These are phyloP conservation scores for Friedmanniomyces simplex DNA, from an alignment of 495 filamentous ascomycete species.

Conservation along the genomic window DNA sequence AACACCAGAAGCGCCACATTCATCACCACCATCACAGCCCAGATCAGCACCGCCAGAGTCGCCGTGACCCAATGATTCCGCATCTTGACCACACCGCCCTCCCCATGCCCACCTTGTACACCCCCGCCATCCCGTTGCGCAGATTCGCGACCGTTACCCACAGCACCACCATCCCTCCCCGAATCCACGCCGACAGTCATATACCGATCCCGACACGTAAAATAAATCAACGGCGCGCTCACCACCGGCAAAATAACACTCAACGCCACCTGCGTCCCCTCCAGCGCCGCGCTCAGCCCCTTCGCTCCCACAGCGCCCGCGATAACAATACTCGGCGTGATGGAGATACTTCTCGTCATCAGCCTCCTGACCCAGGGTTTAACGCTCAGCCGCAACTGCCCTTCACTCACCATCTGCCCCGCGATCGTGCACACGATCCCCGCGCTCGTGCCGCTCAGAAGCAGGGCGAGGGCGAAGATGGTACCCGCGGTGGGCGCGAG, in stretches of 20 bases:
- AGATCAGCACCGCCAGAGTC: slow-evolving; percentile 28
- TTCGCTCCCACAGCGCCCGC: slow-evolving; percentile 63
- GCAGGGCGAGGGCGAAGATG: slow-evolving; percentile 65
- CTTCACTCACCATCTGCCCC: slow-evolving; percentile 74
- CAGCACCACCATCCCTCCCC: background rate
- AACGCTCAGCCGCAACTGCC: slow-evolving; percentile 60
- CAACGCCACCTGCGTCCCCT: slow-evolving; percentile 68
- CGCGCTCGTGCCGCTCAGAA: slow-evolving; percentile 66
- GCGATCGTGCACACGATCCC: slow-evolving; percentile 79
- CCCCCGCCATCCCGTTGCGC: too few relatives aligned
- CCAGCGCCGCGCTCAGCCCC: slow-evolving; percentile 63
- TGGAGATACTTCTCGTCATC: slow-evolving; percentile 61
- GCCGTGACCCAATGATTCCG: slow-evolving; percentile 30
- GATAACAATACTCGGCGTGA: slow-evolving; percentile 73
- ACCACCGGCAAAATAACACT: slow-evolving; percentile 75
- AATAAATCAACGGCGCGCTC: slow-evolving; percentile 73
- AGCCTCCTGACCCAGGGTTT: slow-evolving; percentile 63
- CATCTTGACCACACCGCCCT: slow-evolving; percentile 24
- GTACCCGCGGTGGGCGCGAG: slow-evolving; percentile 64
- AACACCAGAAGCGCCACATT: slow-evolving; percentile 33
- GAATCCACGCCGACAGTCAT: slow-evolving; percentile 52
- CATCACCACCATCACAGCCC: slow-evolving; percentile 34
- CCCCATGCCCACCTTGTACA: background rate
- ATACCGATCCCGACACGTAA: slow-evolving; percentile 69
- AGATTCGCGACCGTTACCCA: background rate